Evolutionary conservation across 2,329 filamentous ascomycete genomes (phyloP), one percentile per base, ranked within the genome.

Genomic region (Botrytis fragariae): DNA sequence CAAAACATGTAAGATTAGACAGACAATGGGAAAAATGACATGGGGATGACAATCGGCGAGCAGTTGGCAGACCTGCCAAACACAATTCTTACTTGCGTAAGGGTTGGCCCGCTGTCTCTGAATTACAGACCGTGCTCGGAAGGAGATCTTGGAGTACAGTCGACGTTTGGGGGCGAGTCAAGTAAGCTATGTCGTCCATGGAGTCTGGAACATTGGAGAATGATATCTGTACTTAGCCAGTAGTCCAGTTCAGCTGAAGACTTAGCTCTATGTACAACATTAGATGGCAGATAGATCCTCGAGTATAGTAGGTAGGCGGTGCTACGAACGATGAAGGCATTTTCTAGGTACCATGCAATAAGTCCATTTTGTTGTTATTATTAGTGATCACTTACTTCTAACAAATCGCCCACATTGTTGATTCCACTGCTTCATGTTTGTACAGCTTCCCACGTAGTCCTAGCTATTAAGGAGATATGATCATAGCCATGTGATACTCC

Each of bases 141-240:
- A 68, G 18, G 25, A 68, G 12, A 57, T 7, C 35, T 54, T 57
- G n/a, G 37, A 57, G 48, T 54, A 39, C 48, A 51, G 48, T 68
- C 20, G 65, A 68, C n/a, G 42, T 68, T 68, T 68, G 65, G 37
- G 48, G 48, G 65, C 48, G 48, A 68, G 54, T 54, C n/a, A 29
- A 57, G 48, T 22, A 57, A 54, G 22, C 20, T 29, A 57, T 68
- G 64, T n/a, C 45, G 35, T 57, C 25, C 35, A 54, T 54, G 65
- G 35, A 39, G 35, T 37, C 65, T 57, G 65, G 65, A 57, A 68
- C 65, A 42, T 68, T 57, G 65, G 37, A 67, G 45, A 54, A 67
- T 42, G 65, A 57, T 68, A 25, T 68, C 48, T 68, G 65, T 68
- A 68, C 35, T 48, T 57, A 32, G n/a, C n/a, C n/a, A 57, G n/a